Conservation (phyloP, 75 land plant species). For the Cryptomeria japonica region DNA sequence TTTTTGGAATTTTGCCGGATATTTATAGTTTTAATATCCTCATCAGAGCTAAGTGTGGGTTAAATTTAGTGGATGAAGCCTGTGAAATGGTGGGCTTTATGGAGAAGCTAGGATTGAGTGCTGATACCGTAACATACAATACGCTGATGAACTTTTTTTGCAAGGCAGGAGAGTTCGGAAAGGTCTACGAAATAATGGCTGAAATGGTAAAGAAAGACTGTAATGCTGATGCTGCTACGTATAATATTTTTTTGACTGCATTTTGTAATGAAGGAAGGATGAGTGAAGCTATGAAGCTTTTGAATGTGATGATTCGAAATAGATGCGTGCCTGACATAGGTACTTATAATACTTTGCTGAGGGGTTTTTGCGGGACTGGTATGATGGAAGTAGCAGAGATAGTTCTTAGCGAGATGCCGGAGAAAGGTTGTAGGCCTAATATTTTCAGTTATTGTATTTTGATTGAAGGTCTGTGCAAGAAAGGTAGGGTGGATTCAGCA, state of each 20-base stretch:
- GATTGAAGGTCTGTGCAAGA: conserved; percentile 10
- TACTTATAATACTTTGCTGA: conserved; percentile 10
- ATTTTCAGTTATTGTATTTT: conserved; percentile 7
- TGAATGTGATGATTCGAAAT: conserved; percentile 13
- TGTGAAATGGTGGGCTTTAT: background rate
- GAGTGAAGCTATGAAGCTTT: conserved; percentile 4
- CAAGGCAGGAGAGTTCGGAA: conserved; percentile 5
- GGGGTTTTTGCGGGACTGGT: background rate
- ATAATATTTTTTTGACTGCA: conserved; percentile 13
- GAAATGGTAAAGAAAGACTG: conserved; percentile 4
- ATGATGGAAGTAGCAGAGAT: background rate
- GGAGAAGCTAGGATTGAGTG: background rate
- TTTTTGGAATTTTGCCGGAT: conserved; percentile 4
- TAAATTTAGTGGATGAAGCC: background rate
- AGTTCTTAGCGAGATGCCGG: background rate
- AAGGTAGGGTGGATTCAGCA: conserved; percentile 3
- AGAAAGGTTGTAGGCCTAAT: conserved; percentile 3
- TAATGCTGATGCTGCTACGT: conserved; percentile 4
- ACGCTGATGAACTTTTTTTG: background rate
- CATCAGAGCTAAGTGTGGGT: conserved; percentile 6
- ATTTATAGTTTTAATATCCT: conserved; percentile 5
- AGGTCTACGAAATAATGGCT: background rate
- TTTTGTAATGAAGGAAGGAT: conserved; percentile 10
- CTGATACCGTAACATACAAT: conserved; percentile 16
- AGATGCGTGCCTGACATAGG: background rate